A percentile compares a stretch with the other conserved stretches of the same genome.
Conservation (phyloP, 495 filamentous ascomycete species). For the Penicillium steckii region DNA sequence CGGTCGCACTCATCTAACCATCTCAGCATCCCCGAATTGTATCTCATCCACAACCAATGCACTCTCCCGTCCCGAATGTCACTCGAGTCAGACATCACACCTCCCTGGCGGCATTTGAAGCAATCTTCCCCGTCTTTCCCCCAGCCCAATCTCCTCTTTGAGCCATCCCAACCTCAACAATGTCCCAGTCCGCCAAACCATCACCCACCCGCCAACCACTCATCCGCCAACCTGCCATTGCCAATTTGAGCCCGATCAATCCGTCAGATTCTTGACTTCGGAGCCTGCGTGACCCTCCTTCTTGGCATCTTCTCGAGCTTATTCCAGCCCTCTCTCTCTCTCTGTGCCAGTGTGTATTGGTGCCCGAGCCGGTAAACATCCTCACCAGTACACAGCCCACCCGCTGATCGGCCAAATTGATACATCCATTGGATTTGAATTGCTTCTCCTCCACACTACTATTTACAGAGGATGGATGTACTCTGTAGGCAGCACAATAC, state of each 20-base stretch:
- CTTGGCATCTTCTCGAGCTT: slow-evolving; percentile 4
- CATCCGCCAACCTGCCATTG: too few species aligned
- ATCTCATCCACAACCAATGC: neutral
- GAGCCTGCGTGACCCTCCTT: neutral
- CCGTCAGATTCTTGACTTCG: too few species aligned
- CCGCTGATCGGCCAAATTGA: slow-evolving; percentile 9
- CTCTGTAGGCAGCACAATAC: neutral
- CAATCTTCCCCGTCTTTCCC: too few species aligned
- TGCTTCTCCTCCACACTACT: neutral
- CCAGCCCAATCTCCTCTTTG: neutral
- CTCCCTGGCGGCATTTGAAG: too few species aligned
- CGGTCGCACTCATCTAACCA: neutral
- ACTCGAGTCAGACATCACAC: neutral
- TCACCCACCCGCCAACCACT: too few species aligned
- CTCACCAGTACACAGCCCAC: neutral
- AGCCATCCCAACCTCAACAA: too few species aligned
- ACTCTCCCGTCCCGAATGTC: neutral
- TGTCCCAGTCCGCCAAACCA: too few species aligned
- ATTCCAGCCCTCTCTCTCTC: neutral
- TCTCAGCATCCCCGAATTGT: too few species aligned
- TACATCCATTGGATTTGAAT: too few species aligned
- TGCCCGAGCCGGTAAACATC: slow-evolving; percentile 11
- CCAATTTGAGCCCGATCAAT: neutral
- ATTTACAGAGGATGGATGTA: neutral
- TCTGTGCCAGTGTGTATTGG: too few species aligned